Base-by-base conservation (phyloP, 305 asterid species). In the Solanum hybrid region DNA sequence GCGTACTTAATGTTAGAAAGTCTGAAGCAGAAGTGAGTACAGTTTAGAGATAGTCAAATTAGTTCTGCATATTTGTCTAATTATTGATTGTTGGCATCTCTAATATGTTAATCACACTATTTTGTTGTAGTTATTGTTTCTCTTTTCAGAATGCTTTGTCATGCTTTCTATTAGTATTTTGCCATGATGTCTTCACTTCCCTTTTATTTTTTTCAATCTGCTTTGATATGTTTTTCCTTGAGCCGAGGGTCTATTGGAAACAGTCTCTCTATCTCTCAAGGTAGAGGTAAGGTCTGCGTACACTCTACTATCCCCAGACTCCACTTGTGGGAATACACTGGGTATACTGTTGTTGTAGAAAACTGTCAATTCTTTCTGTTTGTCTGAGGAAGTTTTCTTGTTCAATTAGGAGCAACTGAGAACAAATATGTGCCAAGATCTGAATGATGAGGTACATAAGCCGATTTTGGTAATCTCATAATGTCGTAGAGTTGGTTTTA, bases 1-100 rank as follows among this genome's bases (percentile, higher is more conserved):
- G 95, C 79, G 88, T 95, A 89, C 94, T 94, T 89, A 92, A 79
- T 77, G 94, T 93, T 39, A 92, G 91, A 65, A 90, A 93, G 15
- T 75, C 90, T 86, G 93, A 92, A 88, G 90, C 86, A 45, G 92
- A 93, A 96, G 98, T 95, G 61, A 72, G 90, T 90, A 41, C 29
- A 68, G 37, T 41, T 72, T 10, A 17, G n/a, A 76, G 26, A 31
- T 34, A 20, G 34, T 32, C 68, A 33, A 9, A 79, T 57, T 57
- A 0, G 10, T 31, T 78, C 81, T 79, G 36, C 83, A 33, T 72
- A 31, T 11, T 72, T 72, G 9, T 72, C 78, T 27, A 72, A 72
- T 72, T 72, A 26, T 72, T 72, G 33, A 2, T 72, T 72, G 78
- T 72, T 11, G 78, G 33, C 33, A 72, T 72, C 78, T 72, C 78